Evolutionary conservation across 192 early-diverging fungal species (phyloP), one percentile per base, ranked within the genome.

Genomic region (Entomortierella lignicola): DNA sequence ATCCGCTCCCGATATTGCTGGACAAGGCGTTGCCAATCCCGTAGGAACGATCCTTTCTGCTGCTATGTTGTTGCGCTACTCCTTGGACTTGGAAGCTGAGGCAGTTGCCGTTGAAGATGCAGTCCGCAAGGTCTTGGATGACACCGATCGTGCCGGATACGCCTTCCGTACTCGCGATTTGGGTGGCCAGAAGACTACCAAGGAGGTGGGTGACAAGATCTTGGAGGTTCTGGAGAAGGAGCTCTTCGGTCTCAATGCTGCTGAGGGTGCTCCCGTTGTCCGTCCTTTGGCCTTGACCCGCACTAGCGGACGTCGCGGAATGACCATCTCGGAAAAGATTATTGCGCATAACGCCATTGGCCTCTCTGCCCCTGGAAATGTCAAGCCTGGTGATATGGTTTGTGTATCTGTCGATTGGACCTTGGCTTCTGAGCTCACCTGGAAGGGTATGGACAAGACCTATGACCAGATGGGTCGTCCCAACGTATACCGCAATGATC

Each of bases 1-100:
- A 50, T 95, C 93, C 30, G 96, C 98, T 2, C 98, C 98, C 31
- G 98, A 99, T 85, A 98, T 99, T 85, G 96, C 98, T 42, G 98
- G 98, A 48, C 89, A 97, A 85, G 93, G 92, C 47, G 92, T 97
- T 69, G 96, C 96, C 52, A 99, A 99, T 85, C 98, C 98, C 29
- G 91, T 99, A 41, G 98, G 96, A 44, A 98, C 97, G 50, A 99
- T 99, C 71, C 93, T 99, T 63, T 93, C 91, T 73, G 93, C 88
- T 34, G 97, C 98, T 27, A 89, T 99, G 89, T 84, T 99, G 83
- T 86, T 99, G 70, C 90, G 93, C 63, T 99, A 98, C 87, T 98
- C 97, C 42, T 87, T 99, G 69, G 92, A 91, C 69, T 82, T 97
- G 81, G 92, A 95, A 69, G 82, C 85, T 60, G 97, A 99, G 83